Base-by-base conservation (phyloP, 495 filamentous ascomycete species). In the Hypoxylon fuscum region DNA sequence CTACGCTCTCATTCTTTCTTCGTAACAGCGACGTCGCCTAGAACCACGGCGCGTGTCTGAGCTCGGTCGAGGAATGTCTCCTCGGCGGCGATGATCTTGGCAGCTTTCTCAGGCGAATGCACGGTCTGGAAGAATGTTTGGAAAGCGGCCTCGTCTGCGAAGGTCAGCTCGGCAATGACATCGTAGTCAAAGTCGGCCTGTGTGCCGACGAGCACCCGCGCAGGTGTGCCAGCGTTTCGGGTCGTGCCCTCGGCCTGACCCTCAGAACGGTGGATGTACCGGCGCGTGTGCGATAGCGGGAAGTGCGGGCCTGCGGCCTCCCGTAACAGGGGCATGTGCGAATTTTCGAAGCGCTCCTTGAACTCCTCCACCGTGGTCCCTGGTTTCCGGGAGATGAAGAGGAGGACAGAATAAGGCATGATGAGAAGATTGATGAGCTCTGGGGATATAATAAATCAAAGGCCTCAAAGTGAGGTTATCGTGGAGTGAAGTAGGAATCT, bases 121-220 rank as follows among this genome's bases (percentile, higher is more conserved):
- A 75, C 31, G 32, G 68, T 65, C 0, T 66, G 71, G 31, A 34
- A 48, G 45, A 77, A 75, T 0, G 49, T 59, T 14, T 71, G 44
- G 43, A 72, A 75, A 6, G 68, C 66, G 14, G 51, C 69, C 21
- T 69, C 66, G 41, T 76, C 70, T 9, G 54, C 48, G 43, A 77
- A 80, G 0, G 60, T 71, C 3, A 81, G 37, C 40, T 75, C 73
- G 3, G 68, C 74, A 18, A 72, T 60, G 10, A 66, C 70, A 46
- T 81, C 78, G 49, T 73, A 77, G 22, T 79, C 72, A 27, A 76
- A 74, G 35, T 38, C 77, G 3, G 57, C 42, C 58, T 75, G 76
- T n/a, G 55, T 60, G 18, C 78, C 77, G 7, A 68, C 40, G 7
- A 77, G 27, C 2, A 77, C 56, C 1, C 53, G 61, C 5, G 76